Conservation (phyloP, 2,329 filamentous ascomycete species). For the Zymoseptoria tritici region DNA sequence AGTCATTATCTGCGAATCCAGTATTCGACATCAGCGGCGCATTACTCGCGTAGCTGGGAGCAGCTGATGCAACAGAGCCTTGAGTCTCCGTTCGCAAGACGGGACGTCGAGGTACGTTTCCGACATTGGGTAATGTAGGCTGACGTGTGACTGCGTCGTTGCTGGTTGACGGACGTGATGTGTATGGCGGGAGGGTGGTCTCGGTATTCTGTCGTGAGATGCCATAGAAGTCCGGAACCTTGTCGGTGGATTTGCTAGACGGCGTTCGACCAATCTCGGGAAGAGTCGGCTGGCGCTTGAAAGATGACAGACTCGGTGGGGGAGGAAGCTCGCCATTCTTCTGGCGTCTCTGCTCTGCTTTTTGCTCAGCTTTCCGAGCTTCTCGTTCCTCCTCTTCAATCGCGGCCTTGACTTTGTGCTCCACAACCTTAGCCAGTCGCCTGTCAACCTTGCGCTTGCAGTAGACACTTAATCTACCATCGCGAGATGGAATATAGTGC, state of each 20-base stretch:
- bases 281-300: slow-evolving; percentile 54
- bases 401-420: slow-evolving; percentile 79
- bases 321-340: slow-evolving; percentile 24
- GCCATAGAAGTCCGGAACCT: slow-evolving; percentile 29
- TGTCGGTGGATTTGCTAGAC: slow-evolving; percentile 45
- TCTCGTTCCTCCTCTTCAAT: slow-evolving; percentile 64
- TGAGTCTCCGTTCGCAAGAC: slow-evolving; percentile 43
- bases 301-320: slow-evolving; percentile 7
- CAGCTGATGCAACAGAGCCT: slow-evolving; percentile 44
- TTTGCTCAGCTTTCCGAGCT: slow-evolving; percentile 47
- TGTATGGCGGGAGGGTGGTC: slow-evolving; percentile 40
- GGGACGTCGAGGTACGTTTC: slow-evolving; percentile 29
- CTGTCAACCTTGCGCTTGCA: slow-evolving; percentile 89
- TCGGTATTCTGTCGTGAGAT: slow-evolving; percentile 30
- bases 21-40: slow-evolving; percentile 55
- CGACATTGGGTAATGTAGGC: slow-evolving; percentile 38
- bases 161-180: slow-evolving; percentile 46
- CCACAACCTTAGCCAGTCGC: slow-evolving; percentile 75
- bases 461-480: slow-evolving; percentile 75
- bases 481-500: slow-evolving; percentile 77
- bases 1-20: slow-evolving; percentile 31
- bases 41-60: slow-evolving; percentile 55
- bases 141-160: slow-evolving; percentile 34
- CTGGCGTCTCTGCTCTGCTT: slow-evolving; percentile 42
- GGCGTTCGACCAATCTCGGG: slow-evolving; percentile 53